Evolutionary conservation across 2,329 filamentous ascomycete species (phyloP), one percentile per base, ranked within the genome.

Genomic region (Claviceps humidiphila): DNA sequence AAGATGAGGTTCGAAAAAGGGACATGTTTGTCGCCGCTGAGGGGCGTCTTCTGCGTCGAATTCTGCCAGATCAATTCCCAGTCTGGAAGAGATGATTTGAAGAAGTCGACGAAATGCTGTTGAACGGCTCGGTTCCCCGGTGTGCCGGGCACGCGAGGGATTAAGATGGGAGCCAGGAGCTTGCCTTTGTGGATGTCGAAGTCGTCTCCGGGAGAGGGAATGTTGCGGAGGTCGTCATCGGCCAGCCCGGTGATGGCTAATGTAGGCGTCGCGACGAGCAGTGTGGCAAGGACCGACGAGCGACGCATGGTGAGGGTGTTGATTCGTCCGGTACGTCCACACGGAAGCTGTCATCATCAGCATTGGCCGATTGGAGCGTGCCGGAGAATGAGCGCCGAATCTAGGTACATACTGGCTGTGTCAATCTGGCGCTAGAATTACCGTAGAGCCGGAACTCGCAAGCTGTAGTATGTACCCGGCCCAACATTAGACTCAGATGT

Each of bases 51-150:
- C 30, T 83, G 79, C 0, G 88, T 91, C n/a, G 87, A 89, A 68
- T 97, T 97, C 64, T 98, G 91, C 70, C 88, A 87, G 47, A 83
- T 76, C 44, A 95, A 66, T 5, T 72, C 77, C 93, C 93, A 98
- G 39, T 78, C 71, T 1, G 91, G 89, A 22, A 97, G 78, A 17
- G 82, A 73, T 5, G 72, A 74, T 49, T 69, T 69, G 70, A 97
- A 95, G 76, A 93, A 97, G 64, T 84, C 72, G 61, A 84, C 78
- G 62, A 98, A 89, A 69, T 97, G 91, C 44, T 80, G 75, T 59
- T 93, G 85, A 3, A 87, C 88, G 50, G 76, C 76, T 16, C 70
- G 66, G 14, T 85, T 88, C 30, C 89, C 89, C 1, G 82, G 74
- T 1, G 89, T 95, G 16, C 90, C 93, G 6, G 93, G 87, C 0